Conservation (phyloP, 2,329 filamentous ascomycete species). For the Ceratocystis eucalypticola region DNA sequence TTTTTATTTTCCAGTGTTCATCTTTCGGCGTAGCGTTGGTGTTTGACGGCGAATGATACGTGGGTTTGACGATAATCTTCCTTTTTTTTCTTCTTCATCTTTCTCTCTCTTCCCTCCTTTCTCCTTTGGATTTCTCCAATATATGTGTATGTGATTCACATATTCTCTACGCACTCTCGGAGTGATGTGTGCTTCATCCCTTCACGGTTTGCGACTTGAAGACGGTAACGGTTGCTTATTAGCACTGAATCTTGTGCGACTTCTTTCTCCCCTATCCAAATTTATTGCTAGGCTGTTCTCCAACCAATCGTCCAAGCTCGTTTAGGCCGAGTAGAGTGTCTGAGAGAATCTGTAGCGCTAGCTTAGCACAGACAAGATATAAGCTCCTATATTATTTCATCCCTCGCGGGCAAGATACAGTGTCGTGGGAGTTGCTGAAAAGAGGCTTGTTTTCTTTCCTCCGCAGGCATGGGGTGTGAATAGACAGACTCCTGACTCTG, state of each 20-base stretch:
- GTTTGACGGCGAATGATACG: background rate
- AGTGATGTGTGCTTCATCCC: background rate
- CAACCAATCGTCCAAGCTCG: background rate
- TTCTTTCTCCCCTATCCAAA: background rate
- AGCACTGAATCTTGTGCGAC: background rate
- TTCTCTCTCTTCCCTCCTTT: background rate
- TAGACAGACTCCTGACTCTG: no score
- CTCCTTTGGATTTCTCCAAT: background rate
- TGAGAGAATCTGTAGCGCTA: background rate
- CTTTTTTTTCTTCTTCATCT: conserved; percentile 1
- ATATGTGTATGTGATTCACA: background rate
- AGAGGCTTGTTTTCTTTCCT: no score
- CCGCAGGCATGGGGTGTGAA: no score
- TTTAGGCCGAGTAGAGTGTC: background rate
- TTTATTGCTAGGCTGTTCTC: background rate
- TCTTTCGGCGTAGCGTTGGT: conserved; percentile 1
- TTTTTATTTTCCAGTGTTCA: conserved; percentile 3
- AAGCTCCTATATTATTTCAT: no score
- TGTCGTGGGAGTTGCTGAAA: no score
- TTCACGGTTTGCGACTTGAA: background rate
- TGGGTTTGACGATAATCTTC: background rate
- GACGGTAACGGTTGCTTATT: background rate
- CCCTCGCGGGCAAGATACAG: no score
- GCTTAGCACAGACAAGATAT: background rate
- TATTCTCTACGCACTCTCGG: background rate